phyloP scores from a whole-genome alignment of 2,329 filamentous ascomycete species.

The Alternaria triticimaculans region DNA sequence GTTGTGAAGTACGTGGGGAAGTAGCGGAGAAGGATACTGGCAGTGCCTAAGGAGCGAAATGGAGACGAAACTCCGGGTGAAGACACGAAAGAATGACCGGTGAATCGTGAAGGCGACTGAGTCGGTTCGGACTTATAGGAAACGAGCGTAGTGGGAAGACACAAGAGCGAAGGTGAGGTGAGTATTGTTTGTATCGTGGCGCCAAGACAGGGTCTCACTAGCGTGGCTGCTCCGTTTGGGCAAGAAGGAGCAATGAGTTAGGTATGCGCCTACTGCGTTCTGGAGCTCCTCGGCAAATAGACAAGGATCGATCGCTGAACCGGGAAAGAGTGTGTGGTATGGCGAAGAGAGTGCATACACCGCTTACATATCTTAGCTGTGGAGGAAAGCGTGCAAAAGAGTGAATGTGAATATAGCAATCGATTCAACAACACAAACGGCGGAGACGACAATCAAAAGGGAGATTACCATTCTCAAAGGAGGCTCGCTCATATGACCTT shows the following conservation, averaged over 20 bases:
- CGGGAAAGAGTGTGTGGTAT: background rate
- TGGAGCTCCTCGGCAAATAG: slow-evolving; percentile 3
- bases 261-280: slow-evolving; percentile 20
- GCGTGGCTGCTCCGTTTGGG: slow-evolving; percentile 25
- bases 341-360: background rate
- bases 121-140: slow-evolving; percentile 11
- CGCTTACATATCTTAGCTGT: background rate
- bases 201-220: slow-evolving; percentile 32
- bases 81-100: slow-evolving; percentile 29
- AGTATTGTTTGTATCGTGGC: slow-evolving; percentile 28
- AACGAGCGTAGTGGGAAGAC: slow-evolving; percentile 21
- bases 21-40: slow-evolving; percentile 27
- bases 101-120: slow-evolving; percentile 11
- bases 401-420: background rate
- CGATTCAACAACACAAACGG: background rate
- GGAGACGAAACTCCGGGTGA: slow-evolving; percentile 38
- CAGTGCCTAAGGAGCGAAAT: slow-evolving; percentile 43
- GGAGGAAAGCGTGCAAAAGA: background rate
- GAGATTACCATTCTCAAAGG: background rate
- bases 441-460: background rate
- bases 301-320: background rate
- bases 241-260: slow-evolving; percentile 27
- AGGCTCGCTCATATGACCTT: slow-evolving; percentile 6
- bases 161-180: slow-evolving; percentile 11
- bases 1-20: slow-evolving; percentile 18